A percentile compares a stretch with the other conserved stretches of the same genome.
phyloP scores from a whole-genome alignment of 352 stramenopile genomes.

The Pythium dissimile region DNA sequence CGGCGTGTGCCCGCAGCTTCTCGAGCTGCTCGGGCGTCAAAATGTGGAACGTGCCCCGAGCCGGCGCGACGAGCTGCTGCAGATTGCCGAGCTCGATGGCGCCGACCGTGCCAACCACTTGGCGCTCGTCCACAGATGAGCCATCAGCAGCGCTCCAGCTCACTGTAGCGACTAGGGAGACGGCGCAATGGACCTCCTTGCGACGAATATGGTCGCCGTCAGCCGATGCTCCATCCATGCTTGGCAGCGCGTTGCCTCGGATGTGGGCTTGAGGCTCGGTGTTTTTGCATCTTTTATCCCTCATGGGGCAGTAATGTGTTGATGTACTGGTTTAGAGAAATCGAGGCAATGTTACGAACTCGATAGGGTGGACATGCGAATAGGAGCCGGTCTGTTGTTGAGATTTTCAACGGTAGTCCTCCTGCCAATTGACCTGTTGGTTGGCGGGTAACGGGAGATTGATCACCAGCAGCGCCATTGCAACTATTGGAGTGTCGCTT shows the following conservation, averaged over 20 bases:
- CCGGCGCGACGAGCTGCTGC: constrained; percentile 68
- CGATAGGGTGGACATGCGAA: neutral
- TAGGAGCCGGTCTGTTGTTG: constrained; percentile 7
- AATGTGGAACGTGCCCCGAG: constrained; percentile 85
- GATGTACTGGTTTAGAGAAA: neutral
- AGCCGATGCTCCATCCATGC: constrained; percentile 12
- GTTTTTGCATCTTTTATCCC: neutral
- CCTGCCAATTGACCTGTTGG: constrained; percentile 11
- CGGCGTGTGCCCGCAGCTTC: constrained; percentile 10
- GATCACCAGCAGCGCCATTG: neutral
- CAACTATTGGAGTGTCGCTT: too few species aligned
- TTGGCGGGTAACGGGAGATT: too few species aligned
- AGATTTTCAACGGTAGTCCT: neutral
- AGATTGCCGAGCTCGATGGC: constrained; percentile 59
- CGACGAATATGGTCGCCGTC: constrained; percentile 56
- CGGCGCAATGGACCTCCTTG: constrained; percentile 39
- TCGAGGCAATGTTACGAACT: neutral
- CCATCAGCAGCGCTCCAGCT: constrained; percentile 46
- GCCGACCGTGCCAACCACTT: constrained; percentile 50
- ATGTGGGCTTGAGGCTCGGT: too few species aligned
- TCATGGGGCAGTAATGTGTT: neutral
- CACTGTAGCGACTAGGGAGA: constrained; percentile 31
- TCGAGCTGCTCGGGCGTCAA: constrained; percentile 16
- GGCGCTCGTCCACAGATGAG: constrained; percentile 49
- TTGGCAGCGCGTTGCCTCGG: too few species aligned